Evolutionary conservation across 495 filamentous ascomycete species (phyloP), one percentile per base, ranked within the genome.

Genomic region (Neurospora cerealis): DNA sequence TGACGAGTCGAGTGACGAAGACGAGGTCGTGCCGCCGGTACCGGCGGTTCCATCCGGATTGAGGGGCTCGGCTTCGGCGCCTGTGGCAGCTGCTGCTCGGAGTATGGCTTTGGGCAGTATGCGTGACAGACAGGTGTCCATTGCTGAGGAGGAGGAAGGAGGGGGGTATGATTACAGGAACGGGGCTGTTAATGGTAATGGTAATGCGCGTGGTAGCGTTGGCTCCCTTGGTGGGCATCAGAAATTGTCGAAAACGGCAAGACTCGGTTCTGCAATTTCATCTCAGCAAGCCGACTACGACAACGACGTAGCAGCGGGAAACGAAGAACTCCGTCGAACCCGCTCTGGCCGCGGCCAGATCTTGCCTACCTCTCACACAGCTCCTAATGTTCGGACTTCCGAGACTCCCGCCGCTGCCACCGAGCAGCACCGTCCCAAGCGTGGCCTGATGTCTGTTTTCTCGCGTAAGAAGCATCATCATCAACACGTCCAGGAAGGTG

Each of bases 1-100:
- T 77, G 90, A 88, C n/a, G 91, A 94, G 74, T 95, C 92, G 2
- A 94, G 93, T 77, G 92, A 94, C 75, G 91, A 93, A 46, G 90
- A 92, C 24, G 86, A 73, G 38, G 71, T 74, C 21, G 28, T 34
- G 15, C 71, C 73, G 34, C 80, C 81, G 38, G 73, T 78, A n/a
- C 74, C 78, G 0, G 19, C 76, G 10, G 54, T 62, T 19, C 24
- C 28, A 7, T 62, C 54, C 24, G 28, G 54, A 32, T 62, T 62
- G 54, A 62, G 2, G 15, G 54, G 54, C 6, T 66, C 54, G 15
- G 28, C 54, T 66, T 36, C 54, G 54, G 54, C 54, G 28, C 54
- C 28, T 66, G 28, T 7, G 15, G 28, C 54, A 9, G 54, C 54
- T 34, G 54, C 28, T 66, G 28, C 15, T 34, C 54, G 54, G 28